phyloP scores from a whole-genome alignment of 495 filamentous ascomycete genomes.

The Jackrogersella multiformis region DNA sequence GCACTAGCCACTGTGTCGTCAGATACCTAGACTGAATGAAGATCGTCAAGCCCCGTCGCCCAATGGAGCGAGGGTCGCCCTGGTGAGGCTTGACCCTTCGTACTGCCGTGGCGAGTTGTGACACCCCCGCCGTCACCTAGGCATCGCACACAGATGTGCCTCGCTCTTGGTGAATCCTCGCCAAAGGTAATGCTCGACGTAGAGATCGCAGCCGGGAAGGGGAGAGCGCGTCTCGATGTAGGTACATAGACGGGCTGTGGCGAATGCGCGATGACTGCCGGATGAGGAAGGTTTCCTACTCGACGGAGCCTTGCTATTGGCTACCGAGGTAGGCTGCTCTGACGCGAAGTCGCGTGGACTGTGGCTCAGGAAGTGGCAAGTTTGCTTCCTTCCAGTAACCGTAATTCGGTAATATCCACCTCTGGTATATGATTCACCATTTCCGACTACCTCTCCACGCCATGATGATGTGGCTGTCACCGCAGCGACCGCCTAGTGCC shows the following conservation, averaged over 20 bases:
- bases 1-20: slow-evolving; percentile 38
- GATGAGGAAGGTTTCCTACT: slow-evolving; percentile 38
- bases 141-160: neutral
- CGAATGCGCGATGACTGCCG: slow-evolving; percentile 39
- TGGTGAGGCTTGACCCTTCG: too few species aligned
- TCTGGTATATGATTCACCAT: neutral
- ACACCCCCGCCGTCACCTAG: neutral
- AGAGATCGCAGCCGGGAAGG: neutral
- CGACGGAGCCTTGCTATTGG: slow-evolving; percentile 32
- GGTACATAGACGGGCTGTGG: slow-evolving; percentile 28
- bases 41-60: slow-evolving; percentile 15
- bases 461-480: slow-evolving; percentile 30
- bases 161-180: neutral
- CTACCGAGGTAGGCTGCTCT: slow-evolving; percentile 1
- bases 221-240: neutral
- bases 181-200: slow-evolving; percentile 14
- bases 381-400: slow-evolving; percentile 1
- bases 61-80: neutral
- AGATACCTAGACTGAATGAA: slow-evolving; percentile 10
- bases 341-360: slow-evolving; percentile 18
- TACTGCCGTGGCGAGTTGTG: slow-evolving; percentile 28
- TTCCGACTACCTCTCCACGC: slow-evolving; percentile 5
- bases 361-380: slow-evolving; percentile 32
- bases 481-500: neutral
- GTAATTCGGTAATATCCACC: slow-evolving; percentile 3